Evolutionary conservation across 2,329 filamentous ascomycete species (phyloP).

Genomic region (Emmonsiellopsis sp.): DNA sequence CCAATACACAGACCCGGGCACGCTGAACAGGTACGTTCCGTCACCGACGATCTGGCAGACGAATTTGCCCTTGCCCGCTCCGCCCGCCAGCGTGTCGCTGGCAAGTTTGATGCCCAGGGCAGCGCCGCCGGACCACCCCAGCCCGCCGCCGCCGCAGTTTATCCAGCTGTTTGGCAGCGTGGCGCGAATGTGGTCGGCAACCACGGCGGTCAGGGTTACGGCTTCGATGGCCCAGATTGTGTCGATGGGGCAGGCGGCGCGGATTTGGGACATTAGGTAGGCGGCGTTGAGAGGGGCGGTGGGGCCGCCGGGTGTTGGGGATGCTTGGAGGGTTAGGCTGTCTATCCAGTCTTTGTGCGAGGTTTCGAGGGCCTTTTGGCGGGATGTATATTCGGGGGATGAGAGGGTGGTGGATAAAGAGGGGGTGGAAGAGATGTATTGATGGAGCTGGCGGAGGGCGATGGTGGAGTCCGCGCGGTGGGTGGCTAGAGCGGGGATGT

Average conservation of each 20-base stretch:
- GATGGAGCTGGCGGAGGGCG: slow-evolving; percentile 59
- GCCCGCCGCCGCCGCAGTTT: slow-evolving; percentile 70
- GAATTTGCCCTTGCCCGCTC: slow-evolving; percentile 45
- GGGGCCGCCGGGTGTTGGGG: slow-evolving; percentile 46
- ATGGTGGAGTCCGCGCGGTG: slow-evolving; percentile 58
- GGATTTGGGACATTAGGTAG: slow-evolving; percentile 48
- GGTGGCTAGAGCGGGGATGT: slow-evolving; percentile 55
- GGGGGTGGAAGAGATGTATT: slow-evolving; percentile 45
- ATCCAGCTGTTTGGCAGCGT: slow-evolving; percentile 64
- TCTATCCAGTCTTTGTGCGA: slow-evolving; percentile 51
- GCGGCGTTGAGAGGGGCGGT: slow-evolving; percentile 55
- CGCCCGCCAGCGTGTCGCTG: slow-evolving; percentile 42
- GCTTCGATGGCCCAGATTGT: slow-evolving; percentile 71
- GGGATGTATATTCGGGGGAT: slow-evolving; percentile 31
- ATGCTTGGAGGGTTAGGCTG: slow-evolving; percentile 47
- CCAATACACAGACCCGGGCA: slow-evolving; percentile 60
- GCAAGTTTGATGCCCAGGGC: slow-evolving; percentile 70
- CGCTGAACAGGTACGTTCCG: slow-evolving; percentile 57
- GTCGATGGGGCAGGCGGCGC: slow-evolving; percentile 48
- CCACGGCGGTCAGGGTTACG: slow-evolving; percentile 59
- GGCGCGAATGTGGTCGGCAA: slow-evolving; percentile 62
- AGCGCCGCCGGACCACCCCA: slow-evolving; percentile 71
- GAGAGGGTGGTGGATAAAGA: slow-evolving; percentile 34
- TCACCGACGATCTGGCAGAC: slow-evolving; percentile 59
- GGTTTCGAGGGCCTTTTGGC: slow-evolving; percentile 47